A percentile compares a stretch with the other conserved stretches of the same genome.
Conservation (phyloP, 2,329 filamentous ascomycete genomes). For the Stagonosporopsis chrysanthemi region DNA sequence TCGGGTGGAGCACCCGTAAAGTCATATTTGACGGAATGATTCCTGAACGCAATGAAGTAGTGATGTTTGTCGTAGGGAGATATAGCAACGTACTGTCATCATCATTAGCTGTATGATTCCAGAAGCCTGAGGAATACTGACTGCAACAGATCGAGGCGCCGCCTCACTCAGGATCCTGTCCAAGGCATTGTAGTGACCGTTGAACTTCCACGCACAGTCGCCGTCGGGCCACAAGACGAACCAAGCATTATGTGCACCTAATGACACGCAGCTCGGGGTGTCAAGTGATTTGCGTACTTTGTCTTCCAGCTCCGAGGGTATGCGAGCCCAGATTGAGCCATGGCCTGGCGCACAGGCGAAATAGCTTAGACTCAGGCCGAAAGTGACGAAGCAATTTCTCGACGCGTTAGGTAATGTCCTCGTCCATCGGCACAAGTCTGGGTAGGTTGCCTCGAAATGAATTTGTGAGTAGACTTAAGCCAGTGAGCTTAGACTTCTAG, state of each 20-base stretch:
- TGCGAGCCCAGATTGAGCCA: constrained; percentile 46
- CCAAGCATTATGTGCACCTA: constrained; percentile 44
- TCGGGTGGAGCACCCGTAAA: constrained; percentile 41
- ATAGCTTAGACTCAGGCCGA: constrained; percentile 41
- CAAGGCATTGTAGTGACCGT: constrained; percentile 39
- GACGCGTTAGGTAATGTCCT: constrained; percentile 40
- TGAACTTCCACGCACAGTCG: constrained; percentile 43
- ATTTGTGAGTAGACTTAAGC: constrained; percentile 42
- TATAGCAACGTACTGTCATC: constrained; percentile 42
- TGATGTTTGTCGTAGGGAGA: constrained; percentile 44
- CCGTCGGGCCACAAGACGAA: constrained; percentile 45
- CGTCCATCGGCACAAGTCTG: constrained; percentile 41
- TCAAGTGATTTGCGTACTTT: constrained; percentile 45
- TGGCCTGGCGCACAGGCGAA: constrained; percentile 42
- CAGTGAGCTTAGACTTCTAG: constrained; percentile 20
- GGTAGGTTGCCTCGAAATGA: constrained; percentile 42
- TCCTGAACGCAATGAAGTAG: constrained; percentile 44
- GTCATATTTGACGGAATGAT: constrained; percentile 45
- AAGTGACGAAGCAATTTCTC: constrained; percentile 42
- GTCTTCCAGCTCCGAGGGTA: constrained; percentile 42
- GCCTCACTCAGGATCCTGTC: constrained; percentile 39
- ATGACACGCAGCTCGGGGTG: constrained; percentile 39
- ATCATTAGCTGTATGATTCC: not conserved
- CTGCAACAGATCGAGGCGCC: constrained; percentile 37
- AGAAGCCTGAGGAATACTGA: constrained; percentile 23